Conservation (phyloP, 352 stramenopile genomes). For the Phytophthora uliginosa region DNA sequence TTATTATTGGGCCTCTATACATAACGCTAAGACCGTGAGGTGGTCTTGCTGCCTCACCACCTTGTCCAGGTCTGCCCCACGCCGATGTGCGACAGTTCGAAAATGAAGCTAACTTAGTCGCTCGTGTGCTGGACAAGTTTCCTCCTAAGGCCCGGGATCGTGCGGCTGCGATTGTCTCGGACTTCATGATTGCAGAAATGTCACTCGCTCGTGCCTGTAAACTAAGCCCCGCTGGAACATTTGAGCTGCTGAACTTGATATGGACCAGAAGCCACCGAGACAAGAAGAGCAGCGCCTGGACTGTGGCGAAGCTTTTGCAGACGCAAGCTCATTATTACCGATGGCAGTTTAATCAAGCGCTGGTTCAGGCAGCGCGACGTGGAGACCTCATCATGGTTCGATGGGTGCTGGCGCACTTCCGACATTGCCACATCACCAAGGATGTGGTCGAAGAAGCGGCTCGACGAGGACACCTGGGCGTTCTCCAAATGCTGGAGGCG, state of each 20-base stretch:
- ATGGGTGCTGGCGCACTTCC: constrained; percentile 14
- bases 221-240: constrained; percentile 5
- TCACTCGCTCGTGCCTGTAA: background rate
- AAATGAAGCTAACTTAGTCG: constrained; percentile 3
- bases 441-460: constrained; percentile 37
- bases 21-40: background rate
- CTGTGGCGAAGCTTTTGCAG: constrained; percentile 2
- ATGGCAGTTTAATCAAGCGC: constrained; percentile 7
- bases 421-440: constrained; percentile 88
- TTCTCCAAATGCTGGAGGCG: background rate
- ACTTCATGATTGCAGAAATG: constrained; percentile 15
- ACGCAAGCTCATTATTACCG: constrained; percentile 4
- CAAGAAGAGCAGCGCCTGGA: background rate
- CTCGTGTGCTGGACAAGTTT: background rate
- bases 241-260: constrained; percentile 8
- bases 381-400: constrained; percentile 8
- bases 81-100: background rate
- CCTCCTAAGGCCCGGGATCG: background rate
- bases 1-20: background rate
- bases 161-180: constrained; percentile 4
- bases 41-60: background rate
- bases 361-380: background rate
- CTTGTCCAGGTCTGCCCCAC: background rate
- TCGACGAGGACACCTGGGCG: background rate
- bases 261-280: constrained; percentile 4